Conservation (phyloP, 2,329 filamentous ascomycete species). For the Botrytis aclada region DNA sequence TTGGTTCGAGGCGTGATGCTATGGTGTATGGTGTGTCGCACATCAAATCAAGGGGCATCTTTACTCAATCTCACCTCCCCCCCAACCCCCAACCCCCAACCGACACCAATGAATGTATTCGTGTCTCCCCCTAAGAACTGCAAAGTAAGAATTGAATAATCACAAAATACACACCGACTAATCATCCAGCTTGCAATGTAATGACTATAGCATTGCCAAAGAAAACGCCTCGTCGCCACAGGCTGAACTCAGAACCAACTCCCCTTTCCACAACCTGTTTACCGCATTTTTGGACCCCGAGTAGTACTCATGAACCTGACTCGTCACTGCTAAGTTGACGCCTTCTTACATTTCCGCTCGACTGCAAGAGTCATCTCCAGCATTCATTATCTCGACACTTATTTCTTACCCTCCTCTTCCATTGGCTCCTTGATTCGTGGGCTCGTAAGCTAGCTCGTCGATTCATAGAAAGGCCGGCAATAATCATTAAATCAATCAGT, state of each 20-base stretch:
- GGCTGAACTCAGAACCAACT: background rate
- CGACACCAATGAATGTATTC: background rate
- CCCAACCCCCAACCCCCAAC: background rate
- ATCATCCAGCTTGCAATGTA: background rate
- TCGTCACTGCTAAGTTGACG: background rate
- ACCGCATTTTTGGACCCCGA: background rate
- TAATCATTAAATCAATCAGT: background rate
- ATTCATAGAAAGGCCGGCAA: background rate
- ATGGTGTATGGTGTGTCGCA: background rate
- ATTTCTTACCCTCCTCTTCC: background rate
- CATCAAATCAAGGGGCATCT: background rate
- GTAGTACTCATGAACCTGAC: background rate
- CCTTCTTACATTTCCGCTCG: background rate
- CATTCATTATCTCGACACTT: background rate
- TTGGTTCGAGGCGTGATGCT: background rate
- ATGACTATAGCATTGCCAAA: background rate
- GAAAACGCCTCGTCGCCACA: background rate
- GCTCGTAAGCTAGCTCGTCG: background rate
- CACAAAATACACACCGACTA: background rate
- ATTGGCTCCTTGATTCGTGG: background rate
- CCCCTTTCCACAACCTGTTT: background rate
- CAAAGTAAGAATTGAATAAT: conserved; percentile 4
- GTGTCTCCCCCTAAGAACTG: background rate
- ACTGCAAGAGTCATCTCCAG: background rate
- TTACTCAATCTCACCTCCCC: background rate